phyloP scores from a whole-genome alignment of 139 green algal species.

The Chlorella sp. region DNA sequence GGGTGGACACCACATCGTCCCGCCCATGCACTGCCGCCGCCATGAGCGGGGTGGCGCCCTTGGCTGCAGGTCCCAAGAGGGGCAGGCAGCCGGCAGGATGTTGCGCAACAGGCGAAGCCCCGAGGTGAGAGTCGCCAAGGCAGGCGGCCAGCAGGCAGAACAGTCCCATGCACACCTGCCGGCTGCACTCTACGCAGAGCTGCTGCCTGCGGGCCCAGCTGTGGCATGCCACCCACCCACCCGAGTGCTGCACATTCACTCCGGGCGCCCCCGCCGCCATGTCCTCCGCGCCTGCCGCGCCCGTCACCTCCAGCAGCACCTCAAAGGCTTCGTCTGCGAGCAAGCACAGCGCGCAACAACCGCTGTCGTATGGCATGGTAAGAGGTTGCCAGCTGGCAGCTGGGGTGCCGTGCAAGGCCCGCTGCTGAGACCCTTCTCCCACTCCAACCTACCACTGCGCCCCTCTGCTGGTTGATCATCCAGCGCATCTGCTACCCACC shows the following conservation, averaged over 20 bases:
- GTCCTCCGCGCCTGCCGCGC: conserved; percentile 49
- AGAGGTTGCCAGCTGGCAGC: neutral
- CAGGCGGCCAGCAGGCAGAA: no score
- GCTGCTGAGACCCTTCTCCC: neutral
- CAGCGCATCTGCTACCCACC: no score
- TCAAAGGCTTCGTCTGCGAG: conserved; percentile 56
- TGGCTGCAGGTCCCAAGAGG: conserved; percentile 4
- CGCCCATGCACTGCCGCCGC: conserved; percentile 77
- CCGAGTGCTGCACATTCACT: conserved; percentile 55
- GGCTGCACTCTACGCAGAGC: no score
- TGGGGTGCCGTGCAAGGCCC: neutral
- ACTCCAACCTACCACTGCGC: no score
- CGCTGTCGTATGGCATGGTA: no score
- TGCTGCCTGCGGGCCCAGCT: no score
- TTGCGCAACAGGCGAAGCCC: no score
- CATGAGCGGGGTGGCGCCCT: conserved; percentile 84
- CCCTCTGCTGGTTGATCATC: neutral
- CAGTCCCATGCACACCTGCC: no score
- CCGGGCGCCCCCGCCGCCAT: conserved; percentile 10
- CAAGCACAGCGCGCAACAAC: neutral
- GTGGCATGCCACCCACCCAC: no score
- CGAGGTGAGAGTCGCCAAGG: no score
- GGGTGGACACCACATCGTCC: conserved; percentile 55
- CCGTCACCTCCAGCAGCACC: conserved; percentile 59
- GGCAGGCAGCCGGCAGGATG: neutral